Evolutionary conservation across 1,139 yeast genomes (phyloP).

Genomic region (Blastobotrys raffinosifermentans): DNA sequence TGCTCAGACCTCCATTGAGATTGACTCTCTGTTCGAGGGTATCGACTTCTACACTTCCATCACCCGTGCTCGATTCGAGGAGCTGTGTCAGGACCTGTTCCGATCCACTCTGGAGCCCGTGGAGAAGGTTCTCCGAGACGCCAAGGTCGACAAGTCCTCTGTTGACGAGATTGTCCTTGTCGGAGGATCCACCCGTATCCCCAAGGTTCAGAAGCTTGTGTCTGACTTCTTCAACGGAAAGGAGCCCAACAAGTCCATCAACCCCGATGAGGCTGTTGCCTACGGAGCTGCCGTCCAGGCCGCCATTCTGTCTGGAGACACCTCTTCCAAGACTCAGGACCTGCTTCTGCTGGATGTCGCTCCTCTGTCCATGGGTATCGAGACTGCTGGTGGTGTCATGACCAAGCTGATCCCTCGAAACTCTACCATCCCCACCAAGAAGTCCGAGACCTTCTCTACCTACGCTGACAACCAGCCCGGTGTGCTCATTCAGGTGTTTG

Average conservation of each 20-base stretch:
- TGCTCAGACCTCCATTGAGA: constrained; percentile 94
- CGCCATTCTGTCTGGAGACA: constrained; percentile 87
- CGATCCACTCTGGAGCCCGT: constrained; percentile 96
- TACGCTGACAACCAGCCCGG: constrained; percentile 94
- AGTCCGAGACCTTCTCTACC: constrained; percentile 85
- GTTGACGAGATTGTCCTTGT: constrained; percentile 96
- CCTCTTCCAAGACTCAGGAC: constrained; percentile 76
- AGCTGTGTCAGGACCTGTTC: constrained; percentile 91
- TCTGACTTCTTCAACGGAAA: constrained; percentile 98
- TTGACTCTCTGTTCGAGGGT: constrained; percentile 95
- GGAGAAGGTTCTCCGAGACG: constrained; percentile 95
- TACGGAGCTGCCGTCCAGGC: constrained; percentile 96
- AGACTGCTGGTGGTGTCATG: constrained; percentile 94
- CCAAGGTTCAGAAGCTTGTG: constrained; percentile 95
- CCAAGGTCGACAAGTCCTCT: constrained; percentile 81
- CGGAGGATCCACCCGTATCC: constrained; percentile 99
- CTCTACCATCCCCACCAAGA: constrained; percentile 90
- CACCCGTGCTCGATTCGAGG: constrained; percentile 99
- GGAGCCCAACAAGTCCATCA: constrained; percentile 91
- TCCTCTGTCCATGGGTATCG: constrained; percentile 87
- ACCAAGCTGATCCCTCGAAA: constrained; percentile 88
- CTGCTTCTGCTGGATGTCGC: constrained; percentile 79
- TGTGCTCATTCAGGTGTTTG: constrained; percentile 86
- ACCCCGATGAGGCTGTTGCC: constrained; percentile 99
- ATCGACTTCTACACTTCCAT: constrained; percentile 93